Evolutionary conservation across 768 basidiomycete species (phyloP).

Genomic region (Sarcodon sp.): DNA sequence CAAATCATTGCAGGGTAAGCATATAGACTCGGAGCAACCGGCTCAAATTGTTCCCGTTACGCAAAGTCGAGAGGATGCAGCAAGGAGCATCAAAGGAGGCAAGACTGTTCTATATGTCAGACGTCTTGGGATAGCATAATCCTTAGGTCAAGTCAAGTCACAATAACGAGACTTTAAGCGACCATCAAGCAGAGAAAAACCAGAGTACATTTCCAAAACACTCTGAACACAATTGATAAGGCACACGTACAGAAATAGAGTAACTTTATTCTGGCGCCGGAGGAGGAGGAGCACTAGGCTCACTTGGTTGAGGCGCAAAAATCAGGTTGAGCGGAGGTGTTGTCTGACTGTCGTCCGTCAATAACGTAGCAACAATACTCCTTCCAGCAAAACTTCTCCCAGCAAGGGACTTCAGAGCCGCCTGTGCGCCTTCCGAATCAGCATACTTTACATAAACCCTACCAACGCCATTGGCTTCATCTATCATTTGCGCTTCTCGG

Average conservation of each 20-base stretch:
- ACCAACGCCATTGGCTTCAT: slow-evolving; percentile 89
- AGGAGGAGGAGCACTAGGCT: slow-evolving; percentile 74
- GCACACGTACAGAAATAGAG: not conserved
- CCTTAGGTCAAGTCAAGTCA: no score
- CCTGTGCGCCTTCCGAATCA: slow-evolving; percentile 44
- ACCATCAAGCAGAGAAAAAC: no score
- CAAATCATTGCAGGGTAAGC: no score
- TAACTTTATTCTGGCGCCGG: slow-evolving; percentile 29
- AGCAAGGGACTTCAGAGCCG: slow-evolving; percentile 77
- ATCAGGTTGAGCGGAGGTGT: slow-evolving; percentile 74
- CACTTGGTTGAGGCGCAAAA: slow-evolving; percentile 76
- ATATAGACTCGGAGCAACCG: no score
- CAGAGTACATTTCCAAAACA: no score
- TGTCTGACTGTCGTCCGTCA: slow-evolving; percentile 76
- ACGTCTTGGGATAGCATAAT: no score
- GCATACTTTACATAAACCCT: slow-evolving; percentile 89
- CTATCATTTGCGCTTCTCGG: slow-evolving; percentile 56
- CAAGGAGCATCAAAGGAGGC: no score
- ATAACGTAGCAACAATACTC: slow-evolving; percentile 76
- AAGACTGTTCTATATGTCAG: no score
- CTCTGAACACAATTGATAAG: not conserved
- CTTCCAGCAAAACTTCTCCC: slow-evolving; percentile 81
- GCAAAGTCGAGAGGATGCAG: no score
- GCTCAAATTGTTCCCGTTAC: no score
- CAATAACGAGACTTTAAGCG: no score